Evolutionary conservation across 495 filamentous ascomycete species (phyloP).

Genomic region (Daldinia decipiens): DNA sequence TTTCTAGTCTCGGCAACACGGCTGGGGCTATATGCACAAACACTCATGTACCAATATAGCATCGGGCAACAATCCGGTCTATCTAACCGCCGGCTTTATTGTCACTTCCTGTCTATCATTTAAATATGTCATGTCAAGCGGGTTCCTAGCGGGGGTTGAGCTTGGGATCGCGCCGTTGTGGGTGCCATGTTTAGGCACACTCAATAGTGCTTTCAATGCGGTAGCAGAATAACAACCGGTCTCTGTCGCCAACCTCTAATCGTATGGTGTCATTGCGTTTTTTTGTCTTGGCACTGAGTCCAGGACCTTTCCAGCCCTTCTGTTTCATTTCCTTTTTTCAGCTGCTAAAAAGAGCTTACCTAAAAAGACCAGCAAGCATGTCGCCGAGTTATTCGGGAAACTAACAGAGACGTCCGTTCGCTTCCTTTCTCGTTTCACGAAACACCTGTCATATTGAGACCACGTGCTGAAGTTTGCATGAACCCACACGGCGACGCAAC

Average conservation of each 20-base stretch:
- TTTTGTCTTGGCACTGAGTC: slow-evolving; percentile 32
- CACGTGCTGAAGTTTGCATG: slow-evolving; percentile 34
- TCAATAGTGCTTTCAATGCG: slow-evolving; percentile 31
- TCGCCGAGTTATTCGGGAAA: slow-evolving; percentile 20
- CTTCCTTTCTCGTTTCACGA: slow-evolving; percentile 32
- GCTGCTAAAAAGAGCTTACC: slow-evolving; percentile 14
- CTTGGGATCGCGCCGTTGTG: neutral
- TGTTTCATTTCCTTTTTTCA: slow-evolving; percentile 40
- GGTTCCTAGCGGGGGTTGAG: slow-evolving; percentile 4
- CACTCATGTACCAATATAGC: neutral
- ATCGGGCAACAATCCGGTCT: neutral
- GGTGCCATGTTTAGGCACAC: slow-evolving; percentile 15
- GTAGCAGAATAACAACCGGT: slow-evolving; percentile 34
- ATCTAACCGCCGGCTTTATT: slow-evolving; percentile 24
- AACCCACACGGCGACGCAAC: slow-evolving; percentile 18
- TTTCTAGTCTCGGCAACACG: slow-evolving; percentile 38
- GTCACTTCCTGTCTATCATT: slow-evolving; percentile 6
- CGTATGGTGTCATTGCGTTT: slow-evolving; percentile 39
- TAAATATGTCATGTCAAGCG: neutral
- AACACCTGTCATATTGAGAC: slow-evolving; percentile 26
- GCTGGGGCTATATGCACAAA: slow-evolving; percentile 17
- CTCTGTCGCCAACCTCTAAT: slow-evolving; percentile 40
- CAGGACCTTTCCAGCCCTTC: slow-evolving; percentile 22
- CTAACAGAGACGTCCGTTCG: slow-evolving; percentile 12
- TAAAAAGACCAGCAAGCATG: slow-evolving; percentile 7